These are phyloP conservation scores for Helminthosporium solani DNA, from an alignment of 2,329 filamentous ascomycete genomes.

Conservation along the genomic window DNA sequence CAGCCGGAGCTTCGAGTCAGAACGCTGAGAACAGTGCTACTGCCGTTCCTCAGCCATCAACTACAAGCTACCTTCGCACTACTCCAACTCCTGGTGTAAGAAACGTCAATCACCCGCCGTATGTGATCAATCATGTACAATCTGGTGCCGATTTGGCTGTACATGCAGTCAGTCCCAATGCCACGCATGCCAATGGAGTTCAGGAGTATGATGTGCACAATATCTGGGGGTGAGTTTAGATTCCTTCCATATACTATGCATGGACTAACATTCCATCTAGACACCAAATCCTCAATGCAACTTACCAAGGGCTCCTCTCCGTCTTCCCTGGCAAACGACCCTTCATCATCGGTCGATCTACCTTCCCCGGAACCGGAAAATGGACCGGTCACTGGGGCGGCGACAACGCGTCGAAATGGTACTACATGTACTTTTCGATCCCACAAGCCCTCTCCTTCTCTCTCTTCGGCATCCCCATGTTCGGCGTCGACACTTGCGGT, in stretches of 20 bases:
- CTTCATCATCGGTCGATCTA: conserved; percentile 81
- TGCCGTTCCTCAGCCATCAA: conserved; percentile 20
- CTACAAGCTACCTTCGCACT: conserved; percentile 55
- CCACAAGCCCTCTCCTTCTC: conserved; percentile 74
- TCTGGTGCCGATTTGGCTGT: conserved; percentile 64
- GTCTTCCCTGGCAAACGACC: conserved; percentile 70
- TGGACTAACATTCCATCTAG: conserved; percentile 43
- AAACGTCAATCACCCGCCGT: conserved; percentile 72
- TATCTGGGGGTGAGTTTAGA: conserved; percentile 50
- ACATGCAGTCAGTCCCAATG: conserved; percentile 73
- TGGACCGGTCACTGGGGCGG: conserved; percentile 80
- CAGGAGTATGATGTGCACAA: conserved; percentile 84
- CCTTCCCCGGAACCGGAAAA: conserved; percentile 74
- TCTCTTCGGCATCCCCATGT: conserved; percentile 76
- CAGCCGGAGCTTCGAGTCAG: conserved; percentile 56
- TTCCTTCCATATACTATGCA: neutral
- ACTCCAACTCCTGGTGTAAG: conserved; percentile 64
- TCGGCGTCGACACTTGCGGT: conserved; percentile 63
- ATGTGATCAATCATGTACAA: conserved; percentile 71
- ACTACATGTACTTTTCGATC: conserved; percentile 74
- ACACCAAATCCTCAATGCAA: conserved; percentile 73
- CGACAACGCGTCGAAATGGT: conserved; percentile 69
- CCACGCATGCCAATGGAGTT: conserved; percentile 71
- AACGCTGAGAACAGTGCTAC: conserved; percentile 43
- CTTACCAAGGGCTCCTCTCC: conserved; percentile 67